Percentiles rank a stretch among this genome's conserved stretches.
Conservation (phyloP, 768 basidiomycete genomes). For the Hypholoma sublateritium region DNA sequence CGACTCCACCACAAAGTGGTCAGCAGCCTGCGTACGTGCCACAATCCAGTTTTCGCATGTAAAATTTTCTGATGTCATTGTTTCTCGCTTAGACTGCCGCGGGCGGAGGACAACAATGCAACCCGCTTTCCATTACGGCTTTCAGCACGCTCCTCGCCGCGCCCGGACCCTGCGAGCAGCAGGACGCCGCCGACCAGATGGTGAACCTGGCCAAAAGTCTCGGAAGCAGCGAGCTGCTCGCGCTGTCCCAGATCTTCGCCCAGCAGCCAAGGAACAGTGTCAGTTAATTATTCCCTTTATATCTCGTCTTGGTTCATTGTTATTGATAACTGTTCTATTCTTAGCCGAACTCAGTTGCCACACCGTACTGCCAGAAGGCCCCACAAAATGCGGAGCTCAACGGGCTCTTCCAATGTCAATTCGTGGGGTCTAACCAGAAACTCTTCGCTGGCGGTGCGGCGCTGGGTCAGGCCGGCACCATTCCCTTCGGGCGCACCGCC, state of each 20-base stretch:
- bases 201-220: conserved; percentile 44
- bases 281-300: conserved; percentile 19
- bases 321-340: background rate
- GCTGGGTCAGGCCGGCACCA: conserved; percentile 34
- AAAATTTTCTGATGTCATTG: background rate
- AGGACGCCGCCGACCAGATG: conserved; percentile 54
- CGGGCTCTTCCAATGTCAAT: conserved; percentile 57
- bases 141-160: conserved; percentile 62
- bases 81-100: conserved; percentile 42
- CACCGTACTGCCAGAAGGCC: conserved; percentile 50
- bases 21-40: conserved; percentile 50
- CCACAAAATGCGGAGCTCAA: conserved; percentile 48
- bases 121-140: conserved; percentile 52
- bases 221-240: conserved; percentile 42
- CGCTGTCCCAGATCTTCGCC: conserved; percentile 44
- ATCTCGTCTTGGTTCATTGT: conserved; percentile 23
- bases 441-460: conserved; percentile 40
- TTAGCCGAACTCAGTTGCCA: conserved; percentile 44
- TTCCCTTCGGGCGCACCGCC: conserved; percentile 40
- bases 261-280: conserved; percentile 54
- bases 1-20: conserved; percentile 49
- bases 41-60: background rate
- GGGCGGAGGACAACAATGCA: conserved; percentile 58
- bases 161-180: conserved; percentile 53
- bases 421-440: conserved; percentile 39